These are phyloP conservation scores for Pelargonium nanum DNA, from an alignment of 345 rosid species.

Conservation along the genomic window DNA sequence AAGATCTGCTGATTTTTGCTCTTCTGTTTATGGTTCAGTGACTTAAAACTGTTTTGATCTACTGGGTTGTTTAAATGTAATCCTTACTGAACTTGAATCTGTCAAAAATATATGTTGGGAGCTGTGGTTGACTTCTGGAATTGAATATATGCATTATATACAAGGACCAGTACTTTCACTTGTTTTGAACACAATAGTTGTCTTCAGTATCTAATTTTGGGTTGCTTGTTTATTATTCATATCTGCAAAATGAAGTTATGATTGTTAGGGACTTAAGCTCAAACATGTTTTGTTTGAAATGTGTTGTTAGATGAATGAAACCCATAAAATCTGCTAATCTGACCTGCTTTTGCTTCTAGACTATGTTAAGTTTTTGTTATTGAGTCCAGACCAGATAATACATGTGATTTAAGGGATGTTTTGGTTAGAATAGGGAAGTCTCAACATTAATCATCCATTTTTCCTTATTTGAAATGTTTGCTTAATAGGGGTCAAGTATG, in stretches of 20 bases:
- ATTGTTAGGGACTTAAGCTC: neutral
- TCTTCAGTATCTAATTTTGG: neutral
- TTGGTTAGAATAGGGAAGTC: constrained; percentile 9
- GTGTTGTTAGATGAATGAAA: neutral
- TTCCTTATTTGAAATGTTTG: constrained; percentile 2
- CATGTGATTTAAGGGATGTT: constrained; percentile 7
- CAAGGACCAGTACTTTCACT: neutral
- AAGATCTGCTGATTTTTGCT: neutral
- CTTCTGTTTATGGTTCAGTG: neutral
- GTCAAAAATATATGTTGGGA: neutral
- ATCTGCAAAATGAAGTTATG: neutral
- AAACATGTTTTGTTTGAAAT: neutral
- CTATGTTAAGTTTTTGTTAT: neutral
- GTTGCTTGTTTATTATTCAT: neutral
- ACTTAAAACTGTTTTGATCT: neutral
- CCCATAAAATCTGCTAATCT: neutral
- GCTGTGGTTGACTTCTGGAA: neutral
- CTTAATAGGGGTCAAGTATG: constrained; percentile 4
- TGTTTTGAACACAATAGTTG: neutral
- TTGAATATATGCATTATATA: neutral
- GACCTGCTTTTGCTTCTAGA: neutral
- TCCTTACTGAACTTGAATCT: neutral
- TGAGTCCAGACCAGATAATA: neutral
- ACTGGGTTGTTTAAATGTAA: neutral
- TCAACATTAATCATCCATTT: neutral